Conservation (phyloP, 306 rosid species). For the Astragalus membranaceus region DNA sequence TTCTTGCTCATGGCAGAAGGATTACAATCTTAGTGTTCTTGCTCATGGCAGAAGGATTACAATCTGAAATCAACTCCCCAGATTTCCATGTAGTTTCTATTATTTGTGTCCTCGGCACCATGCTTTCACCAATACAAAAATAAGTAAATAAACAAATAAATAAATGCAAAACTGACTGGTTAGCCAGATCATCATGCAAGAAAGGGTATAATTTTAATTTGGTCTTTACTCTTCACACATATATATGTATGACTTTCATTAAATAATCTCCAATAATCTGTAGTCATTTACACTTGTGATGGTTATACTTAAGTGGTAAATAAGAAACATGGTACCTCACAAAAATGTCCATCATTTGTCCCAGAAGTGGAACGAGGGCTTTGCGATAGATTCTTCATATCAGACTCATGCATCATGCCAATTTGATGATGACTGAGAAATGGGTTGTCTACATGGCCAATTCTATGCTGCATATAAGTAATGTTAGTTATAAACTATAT, state of each 20-base stretch:
- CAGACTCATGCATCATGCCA: conserved; percentile 42
- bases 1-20: neutral
- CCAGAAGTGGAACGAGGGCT: conserved; percentile 48
- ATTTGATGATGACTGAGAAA: conserved; percentile 39
- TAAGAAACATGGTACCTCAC: conserved; percentile 53
- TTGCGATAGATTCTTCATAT: conserved; percentile 51
- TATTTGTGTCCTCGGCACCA: neutral
- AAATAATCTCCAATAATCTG: neutral
- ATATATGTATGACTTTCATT: neutral
- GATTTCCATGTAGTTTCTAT: neutral
- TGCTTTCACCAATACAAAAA: neutral
- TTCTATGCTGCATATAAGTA: conserved; percentile 45
- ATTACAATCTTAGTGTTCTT: neutral
- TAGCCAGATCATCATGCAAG: neutral
- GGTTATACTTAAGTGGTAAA: neutral
- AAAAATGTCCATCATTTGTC: conserved; percentile 42
- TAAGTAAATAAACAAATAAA: too few species aligned
- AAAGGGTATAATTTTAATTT: neutral
- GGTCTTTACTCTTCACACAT: neutral
- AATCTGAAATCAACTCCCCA: too few species aligned
- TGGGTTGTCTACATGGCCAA: conserved; percentile 39
- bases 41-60: neutral
- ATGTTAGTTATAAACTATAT: conserved; percentile 15
- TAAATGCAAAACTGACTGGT: neutral
- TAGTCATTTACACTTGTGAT: neutral